Base-by-base conservation (phyloP, 257 asterid species). In the Paulownia fortunei region DNA sequence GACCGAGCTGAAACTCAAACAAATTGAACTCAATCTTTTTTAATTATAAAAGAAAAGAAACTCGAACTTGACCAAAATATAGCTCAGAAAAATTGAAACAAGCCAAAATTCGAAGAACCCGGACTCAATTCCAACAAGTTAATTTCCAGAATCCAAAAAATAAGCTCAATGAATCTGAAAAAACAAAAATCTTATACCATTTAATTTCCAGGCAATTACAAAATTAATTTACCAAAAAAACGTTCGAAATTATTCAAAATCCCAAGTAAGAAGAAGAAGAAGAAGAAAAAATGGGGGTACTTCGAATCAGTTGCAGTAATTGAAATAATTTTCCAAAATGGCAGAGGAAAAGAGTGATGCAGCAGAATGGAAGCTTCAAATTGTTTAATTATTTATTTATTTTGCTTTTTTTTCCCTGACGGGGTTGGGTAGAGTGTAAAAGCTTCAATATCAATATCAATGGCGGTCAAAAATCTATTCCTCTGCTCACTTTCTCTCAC, bases 391-490 rank as follows among this genome's bases (percentile, higher is more conserved):
- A 7, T 58, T 41, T 37, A 19, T 60, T 18, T 23, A 71, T 32
- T 30, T 5, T 46, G 15, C 19, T 49, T 55, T 76, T 52, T 69
- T 60, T 41, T 30, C 56, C 46, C 69, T 18, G 73, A 15, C 71
- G 64, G 62, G 36, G 44, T 62, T 69, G 75, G 70, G 76, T 56
- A 76, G 64, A 76, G 81, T 51, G 80, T 9, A 82, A 78, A 65
- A 76, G 77, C 83, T 77, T 69, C 58, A 19, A 69, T 52, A 81
- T n/a, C n/a, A n/a, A n/a, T n/a, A n/a, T 80, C 84, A 84, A 84
- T 82, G 94, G 89, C 82, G 84, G 88, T 71, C 87, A 86, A 81
- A n/a, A 66, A 64, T 21, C 41, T 60, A 42, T 46, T 69, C 75
- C 55, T 72, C 72, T 36, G 61, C 55, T 26, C 62, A 42, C 60